Evolutionary conservation across 116 monocot genomes (phyloP).

Genomic region (Posidonia oceanica): DNA sequence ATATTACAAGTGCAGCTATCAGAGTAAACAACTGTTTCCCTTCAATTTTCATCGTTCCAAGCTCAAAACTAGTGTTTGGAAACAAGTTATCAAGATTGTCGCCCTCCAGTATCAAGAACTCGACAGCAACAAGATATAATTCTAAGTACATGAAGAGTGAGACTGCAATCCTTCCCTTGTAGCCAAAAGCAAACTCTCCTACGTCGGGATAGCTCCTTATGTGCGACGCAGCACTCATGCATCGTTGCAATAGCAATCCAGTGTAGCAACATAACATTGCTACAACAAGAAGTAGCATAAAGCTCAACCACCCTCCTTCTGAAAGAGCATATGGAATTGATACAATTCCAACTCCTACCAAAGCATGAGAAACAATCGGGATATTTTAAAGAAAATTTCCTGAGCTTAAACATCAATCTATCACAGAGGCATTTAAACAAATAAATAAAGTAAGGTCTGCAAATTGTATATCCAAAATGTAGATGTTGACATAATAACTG

Average conservation of each 20-base stretch:
- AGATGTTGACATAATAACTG: no score
- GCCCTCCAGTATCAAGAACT: slow-evolving; percentile 74
- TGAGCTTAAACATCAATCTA: no score
- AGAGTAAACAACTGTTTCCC: slow-evolving; percentile 51
- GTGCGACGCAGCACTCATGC: slow-evolving; percentile 44
- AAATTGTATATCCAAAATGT: no score
- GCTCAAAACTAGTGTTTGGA: slow-evolving; percentile 24
- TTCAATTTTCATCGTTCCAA: slow-evolving; percentile 15
- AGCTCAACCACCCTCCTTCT: slow-evolving; percentile 78
- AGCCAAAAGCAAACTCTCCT: slow-evolving; percentile 73
- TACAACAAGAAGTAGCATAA: slow-evolving; percentile 35
- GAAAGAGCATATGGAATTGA: slow-evolving; percentile 89
- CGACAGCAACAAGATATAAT: slow-evolving; percentile 52
- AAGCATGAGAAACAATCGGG: no score
- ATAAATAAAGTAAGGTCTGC: neutral
- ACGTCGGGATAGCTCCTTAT: slow-evolving; percentile 80
- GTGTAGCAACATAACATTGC: slow-evolving; percentile 62
- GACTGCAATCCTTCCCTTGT: slow-evolving; percentile 38
- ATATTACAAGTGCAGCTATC: slow-evolving; percentile 30
- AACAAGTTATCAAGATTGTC: slow-evolving; percentile 83
- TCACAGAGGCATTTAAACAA: neutral
- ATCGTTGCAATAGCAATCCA: slow-evolving; percentile 54
- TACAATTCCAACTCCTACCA: slow-evolving; percentile 67
- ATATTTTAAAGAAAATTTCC: no score
- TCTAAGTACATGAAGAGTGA: slow-evolving; percentile 72